These are phyloP conservation scores for Usnea hakonensis DNA, from an alignment of 495 filamentous ascomycete genomes.

Conservation along the genomic window DNA sequence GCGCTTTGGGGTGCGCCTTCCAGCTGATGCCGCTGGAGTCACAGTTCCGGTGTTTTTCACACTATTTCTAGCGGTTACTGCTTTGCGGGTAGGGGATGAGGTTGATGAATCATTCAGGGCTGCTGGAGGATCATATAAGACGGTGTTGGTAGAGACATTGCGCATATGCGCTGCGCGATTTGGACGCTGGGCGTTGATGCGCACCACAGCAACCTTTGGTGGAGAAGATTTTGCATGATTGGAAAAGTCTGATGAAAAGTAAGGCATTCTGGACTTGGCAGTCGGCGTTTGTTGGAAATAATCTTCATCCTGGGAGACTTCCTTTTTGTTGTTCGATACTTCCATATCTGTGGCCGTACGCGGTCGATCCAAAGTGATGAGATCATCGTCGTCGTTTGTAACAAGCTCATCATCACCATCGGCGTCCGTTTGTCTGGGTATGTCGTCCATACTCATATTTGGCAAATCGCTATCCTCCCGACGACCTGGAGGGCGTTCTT, in stretches of 20 bases:
- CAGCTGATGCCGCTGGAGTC: conserved; percentile 34
- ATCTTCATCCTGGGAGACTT: conserved; percentile 26
- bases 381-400: conserved; percentile 64
- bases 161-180: conserved; percentile 45
- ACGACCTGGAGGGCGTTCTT: neutral
- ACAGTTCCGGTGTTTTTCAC: conserved; percentile 42
- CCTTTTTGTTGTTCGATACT: conserved; percentile 27
- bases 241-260: conserved; percentile 15
- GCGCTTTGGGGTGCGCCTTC: conserved; percentile 44
- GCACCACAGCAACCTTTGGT: conserved; percentile 7
- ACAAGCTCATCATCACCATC: conserved; percentile 87
- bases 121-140: conserved; percentile 56
- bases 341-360: conserved; percentile 30
- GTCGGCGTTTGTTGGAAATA: conserved; percentile 36
- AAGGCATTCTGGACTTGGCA: conserved; percentile 29
- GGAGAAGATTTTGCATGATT: conserved; percentile 22
- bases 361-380: conserved; percentile 24
- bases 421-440: conserved; percentile 59
- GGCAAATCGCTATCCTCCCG: conserved; percentile 14
- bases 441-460: conserved; percentile 20
- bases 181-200: conserved; percentile 25
- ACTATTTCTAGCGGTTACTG: conserved; percentile 36
- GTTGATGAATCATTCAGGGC: conserved; percentile 28
- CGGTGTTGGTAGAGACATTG: conserved; percentile 68
- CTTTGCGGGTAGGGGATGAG: conserved; percentile 31